Base-by-base conservation (phyloP, 768 basidiomycete genomes). In the Atractiella rhizophila region DNA sequence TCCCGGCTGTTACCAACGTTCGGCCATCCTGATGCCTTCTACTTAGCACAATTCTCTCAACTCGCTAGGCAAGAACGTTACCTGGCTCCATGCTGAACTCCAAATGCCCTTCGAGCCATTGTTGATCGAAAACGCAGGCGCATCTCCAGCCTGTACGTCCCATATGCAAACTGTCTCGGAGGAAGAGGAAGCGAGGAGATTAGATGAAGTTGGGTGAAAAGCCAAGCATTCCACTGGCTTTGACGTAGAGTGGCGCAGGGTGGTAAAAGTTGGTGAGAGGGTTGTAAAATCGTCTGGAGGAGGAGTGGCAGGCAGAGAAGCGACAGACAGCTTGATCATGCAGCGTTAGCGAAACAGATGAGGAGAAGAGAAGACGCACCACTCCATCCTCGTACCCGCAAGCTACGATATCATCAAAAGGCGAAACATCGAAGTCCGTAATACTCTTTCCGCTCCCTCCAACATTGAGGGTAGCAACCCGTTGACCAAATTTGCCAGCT, bases 201-300 rank as follows among this genome's bases (percentile, higher is more conserved):
- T 34, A 3, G 28, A 18, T 1, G 48, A 42, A 13, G 48, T 48
- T 4, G 52, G 50, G 35, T 54, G 50, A 16, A 47, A 43, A 3
- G 48, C n/a, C 24, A 50, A n/a, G 7, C 31, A 28, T 25, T 44
- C 43, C 31, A 51, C 30, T 4, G 43, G 36, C 9, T 42, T 43
- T 13, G 19, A 10, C 3, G 45, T 15, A 2, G 43, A 16, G 25
- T 42, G 28, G 4, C 41, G 18, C 9, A 39, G 39, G 6, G 42
- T 20, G 0, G n/a, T 5, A 5, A 32, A 28, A 4, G 43, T 4
- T 7, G 30, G 20, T 1, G 48, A 3, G 1, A 18, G 8, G 28
- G 27, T 13, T 5, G 37, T 7, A 7, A 24, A 18, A 21, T 43
- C 30, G 6, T 28, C 10, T 1, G 31, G 10, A 35, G 35, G 16